These are phyloP conservation scores for Dissophora ornata DNA, from an alignment of 192 early-diverging fungal genomes.

Conservation along the genomic window DNA sequence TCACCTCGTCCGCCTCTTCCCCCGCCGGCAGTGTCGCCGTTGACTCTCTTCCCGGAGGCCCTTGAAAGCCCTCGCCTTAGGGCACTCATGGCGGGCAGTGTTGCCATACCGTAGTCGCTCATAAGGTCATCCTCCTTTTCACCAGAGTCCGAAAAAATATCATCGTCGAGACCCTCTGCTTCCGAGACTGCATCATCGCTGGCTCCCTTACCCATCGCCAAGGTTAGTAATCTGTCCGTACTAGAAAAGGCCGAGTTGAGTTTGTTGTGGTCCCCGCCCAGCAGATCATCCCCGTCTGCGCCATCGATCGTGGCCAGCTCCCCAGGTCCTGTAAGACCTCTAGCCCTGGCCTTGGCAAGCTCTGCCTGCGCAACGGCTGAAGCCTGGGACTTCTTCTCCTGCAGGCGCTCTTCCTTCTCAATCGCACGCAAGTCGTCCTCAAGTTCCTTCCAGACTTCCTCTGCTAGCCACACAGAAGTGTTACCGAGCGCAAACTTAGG, in stretches of 20 bases:
- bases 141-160: conserved; percentile 42
- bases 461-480: conserved; percentile 69
- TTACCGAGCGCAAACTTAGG: conserved; percentile 63
- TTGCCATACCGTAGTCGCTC: conserved; percentile 48
- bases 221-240: conserved; percentile 27
- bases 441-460: conserved; percentile 73
- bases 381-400: conserved; percentile 58
- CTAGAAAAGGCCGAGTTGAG: conserved; percentile 20
- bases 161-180: conserved; percentile 37
- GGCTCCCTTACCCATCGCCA: neutral
- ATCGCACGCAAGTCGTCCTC: conserved; percentile 67
- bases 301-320: conserved; percentile 21
- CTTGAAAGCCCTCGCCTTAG: conserved; percentile 5
- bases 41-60: neutral
- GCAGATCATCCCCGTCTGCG: conserved; percentile 3
- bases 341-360: conserved; percentile 50
- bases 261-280: conserved; percentile 18
- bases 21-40: neutral
- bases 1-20: neutral
- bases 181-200: conserved; percentile 31
- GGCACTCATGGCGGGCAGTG: conserved; percentile 1
- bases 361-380: conserved; percentile 39
- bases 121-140: conserved; percentile 53
- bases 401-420: conserved; percentile 68
- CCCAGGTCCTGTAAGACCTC: conserved; percentile 18